A percentile compares a stretch with the other conserved stretches of the same genome.
Evolutionary conservation across 768 basidiomycete genomes (phyloP).

Genomic region (Lentinula sp.): DNA sequence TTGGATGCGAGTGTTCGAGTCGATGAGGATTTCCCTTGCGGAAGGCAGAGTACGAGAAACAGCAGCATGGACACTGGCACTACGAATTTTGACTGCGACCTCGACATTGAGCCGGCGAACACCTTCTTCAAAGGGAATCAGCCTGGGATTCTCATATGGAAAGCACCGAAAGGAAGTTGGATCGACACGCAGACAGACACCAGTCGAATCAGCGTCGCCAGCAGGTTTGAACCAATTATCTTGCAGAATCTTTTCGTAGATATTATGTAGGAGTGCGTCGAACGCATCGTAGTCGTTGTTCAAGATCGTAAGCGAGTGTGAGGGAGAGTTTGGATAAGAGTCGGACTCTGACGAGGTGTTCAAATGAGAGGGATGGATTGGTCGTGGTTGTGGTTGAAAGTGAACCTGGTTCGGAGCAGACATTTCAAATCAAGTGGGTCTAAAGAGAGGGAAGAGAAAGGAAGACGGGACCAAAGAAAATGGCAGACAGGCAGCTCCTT

Average conservation of each 20-base stretch:
- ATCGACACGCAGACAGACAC: conserved; percentile 67
- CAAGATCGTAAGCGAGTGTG: conserved; percentile 30
- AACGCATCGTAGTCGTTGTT: conserved; percentile 73
- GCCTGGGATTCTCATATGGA: conserved; percentile 71
- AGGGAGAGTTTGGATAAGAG: neutral
- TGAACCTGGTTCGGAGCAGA: neutral
- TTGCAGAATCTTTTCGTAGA: conserved; percentile 56
- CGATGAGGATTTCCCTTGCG: conserved; percentile 60
- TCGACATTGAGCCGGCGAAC: conserved; percentile 74
- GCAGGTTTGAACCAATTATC: conserved; percentile 82
- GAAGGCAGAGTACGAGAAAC: conserved; percentile 32
- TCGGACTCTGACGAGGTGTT: neutral
- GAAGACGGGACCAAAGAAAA: neutral
- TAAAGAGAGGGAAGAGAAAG: neutral
- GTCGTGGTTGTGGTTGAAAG: neutral
- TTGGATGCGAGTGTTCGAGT: conserved; percentile 80
- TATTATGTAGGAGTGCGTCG: conserved; percentile 74
- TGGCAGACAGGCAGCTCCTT: neutral
- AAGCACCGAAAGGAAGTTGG: conserved; percentile 64
- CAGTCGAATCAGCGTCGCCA: conserved; percentile 63
- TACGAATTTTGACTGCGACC: conserved; percentile 74
- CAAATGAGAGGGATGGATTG: neutral
- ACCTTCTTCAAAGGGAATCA: conserved; percentile 76
- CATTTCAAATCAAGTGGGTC: neutral
- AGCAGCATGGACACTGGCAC: conserved; percentile 72